A percentile compares a stretch with the other conserved stretches of the same genome.
phyloP scores from a whole-genome alignment of 2,329 filamentous ascomycete species.

The Rutstroemia sp. region DNA sequence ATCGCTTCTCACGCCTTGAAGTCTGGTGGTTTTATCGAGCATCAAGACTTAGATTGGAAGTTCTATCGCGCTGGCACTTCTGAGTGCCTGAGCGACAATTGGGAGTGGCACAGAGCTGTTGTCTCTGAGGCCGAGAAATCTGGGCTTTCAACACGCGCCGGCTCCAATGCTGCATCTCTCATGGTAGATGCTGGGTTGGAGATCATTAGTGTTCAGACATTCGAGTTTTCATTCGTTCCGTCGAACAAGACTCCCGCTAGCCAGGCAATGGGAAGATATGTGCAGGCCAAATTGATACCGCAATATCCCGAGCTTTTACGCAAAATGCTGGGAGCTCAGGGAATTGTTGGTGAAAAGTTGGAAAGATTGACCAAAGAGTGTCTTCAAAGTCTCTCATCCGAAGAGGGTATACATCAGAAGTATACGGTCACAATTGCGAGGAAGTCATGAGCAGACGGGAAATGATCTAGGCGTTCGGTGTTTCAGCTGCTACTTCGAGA shows the following conservation, averaged over 20 bases:
- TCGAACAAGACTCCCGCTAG: slow-evolving; percentile 1
- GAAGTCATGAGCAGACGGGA: not conserved
- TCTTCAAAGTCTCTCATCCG: slow-evolving; percentile 2
- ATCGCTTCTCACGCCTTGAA: not conserved
- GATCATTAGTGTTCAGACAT: not conserved
- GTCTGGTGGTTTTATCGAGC: slow-evolving; percentile 5
- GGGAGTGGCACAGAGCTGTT: slow-evolving; percentile 2
- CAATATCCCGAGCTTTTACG: slow-evolving; percentile 1
- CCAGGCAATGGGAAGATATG: slow-evolving; percentile 6
- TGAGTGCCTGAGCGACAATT: not conserved
- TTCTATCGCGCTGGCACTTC: slow-evolving; percentile 4
- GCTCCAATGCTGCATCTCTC: not conserved
- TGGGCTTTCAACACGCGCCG: not conserved
- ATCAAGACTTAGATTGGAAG: slow-evolving; percentile 8
- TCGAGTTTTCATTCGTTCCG: slow-evolving; percentile 4
- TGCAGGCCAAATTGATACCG: slow-evolving; percentile 6
- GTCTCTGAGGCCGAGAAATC: not conserved
- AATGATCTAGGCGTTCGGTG: not conserved
- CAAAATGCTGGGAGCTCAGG: slow-evolving; percentile 1
- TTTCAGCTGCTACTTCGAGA: no score
- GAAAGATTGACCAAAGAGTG: not conserved
- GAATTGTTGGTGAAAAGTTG: not conserved
- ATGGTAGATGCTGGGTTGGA: not conserved
- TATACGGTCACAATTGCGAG: slow-evolving; percentile 8
- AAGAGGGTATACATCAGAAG: slow-evolving; percentile 4